Evolutionary conservation across 352 stramenopile genomes (phyloP), one percentile per base, ranked within the genome.

Genomic region (Pythium brassicae): DNA sequence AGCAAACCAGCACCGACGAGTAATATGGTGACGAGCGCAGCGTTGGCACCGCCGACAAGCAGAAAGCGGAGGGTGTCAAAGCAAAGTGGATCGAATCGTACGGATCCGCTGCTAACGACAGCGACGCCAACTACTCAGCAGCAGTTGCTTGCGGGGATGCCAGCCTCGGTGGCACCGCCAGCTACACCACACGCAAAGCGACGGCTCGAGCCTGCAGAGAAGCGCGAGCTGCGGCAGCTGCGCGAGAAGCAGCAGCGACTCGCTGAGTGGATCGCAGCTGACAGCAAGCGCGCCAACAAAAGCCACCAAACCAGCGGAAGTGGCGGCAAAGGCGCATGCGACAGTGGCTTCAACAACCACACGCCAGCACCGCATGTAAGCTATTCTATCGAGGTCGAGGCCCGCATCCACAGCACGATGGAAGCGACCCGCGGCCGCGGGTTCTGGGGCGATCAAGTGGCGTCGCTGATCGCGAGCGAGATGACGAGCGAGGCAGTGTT

Each of bases 401-500:
- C 56, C 32, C 62, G 66, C 19, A 79, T 85, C 5, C 53, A 69
- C 37, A 34, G 43, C 7, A 56, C 62, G 34, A 76, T 82, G 48
- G 29, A 43, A 22, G 46, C 47, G 1, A 66, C 39, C 11, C 53
- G 55, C 9, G 64, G 63, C 26, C 27, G 49, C 7, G 61, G 72
- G 9, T 56, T 85, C 11, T 85, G 74, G 74, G 39, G 57, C 8
- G 72, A 87, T 29, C 55, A 68, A 2, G 72, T 87, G 2, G 64
- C 70, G 10, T 87, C 74, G n/a, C 34, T 71, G 5, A 65, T 86
- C 26, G 77, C 72, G 19, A 62, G 64, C 1, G 74, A 87, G 34
- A 78, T 86, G 62, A 84, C 63, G 34, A 85, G 74, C 40, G 77
- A 85, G 29, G 63, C 66, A 3, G 66, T 85, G 11, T 81, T 87